These are phyloP conservation scores for Begonia loranthoides DNA, from an alignment of 306 rosid genomes.

Conservation along the genomic window DNA sequence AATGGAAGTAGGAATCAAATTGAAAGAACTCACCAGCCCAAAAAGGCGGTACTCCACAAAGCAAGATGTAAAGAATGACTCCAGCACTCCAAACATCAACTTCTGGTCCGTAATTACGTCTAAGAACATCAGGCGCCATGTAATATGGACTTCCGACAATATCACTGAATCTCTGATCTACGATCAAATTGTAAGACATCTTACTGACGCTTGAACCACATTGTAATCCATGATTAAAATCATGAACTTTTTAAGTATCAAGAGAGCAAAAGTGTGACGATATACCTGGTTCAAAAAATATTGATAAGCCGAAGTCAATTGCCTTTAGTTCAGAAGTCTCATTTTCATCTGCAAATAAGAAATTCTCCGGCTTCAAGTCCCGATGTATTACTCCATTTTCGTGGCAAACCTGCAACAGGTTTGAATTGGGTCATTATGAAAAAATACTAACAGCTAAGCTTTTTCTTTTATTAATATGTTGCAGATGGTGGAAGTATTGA, in stretches of 20 bases:
- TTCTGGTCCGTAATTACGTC: conserved; percentile 79
- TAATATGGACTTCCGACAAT: conserved; percentile 98
- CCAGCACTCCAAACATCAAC: conserved; percentile 94
- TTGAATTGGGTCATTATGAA: not conserved
- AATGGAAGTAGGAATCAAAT: not conserved
- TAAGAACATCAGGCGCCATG: conserved; percentile 95
- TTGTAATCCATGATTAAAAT: not conserved
- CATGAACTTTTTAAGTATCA: not conserved
- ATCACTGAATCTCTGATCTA: conserved; percentile 78
- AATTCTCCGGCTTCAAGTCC: conserved; percentile 90
- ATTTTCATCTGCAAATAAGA: conserved; percentile 55
- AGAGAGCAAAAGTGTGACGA: not conserved
- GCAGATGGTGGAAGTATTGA: not conserved
- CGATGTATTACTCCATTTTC: conserved; percentile 76
- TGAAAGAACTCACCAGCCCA: conserved; percentile 62
- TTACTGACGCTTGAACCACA: not conserved
- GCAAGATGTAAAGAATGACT: conserved; percentile 78
- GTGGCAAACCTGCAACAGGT: conserved; percentile 58
- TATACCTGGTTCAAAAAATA: conserved; percentile 53
- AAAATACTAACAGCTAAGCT: too few species aligned
- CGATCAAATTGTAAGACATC: conserved; percentile 2
- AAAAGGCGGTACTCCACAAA: conserved; percentile 96
- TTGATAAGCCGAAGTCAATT: conserved; percentile 89
- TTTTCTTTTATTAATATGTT: not conserved
- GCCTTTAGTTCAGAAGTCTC: conserved; percentile 56